These are phyloP conservation scores for Trifolium repens DNA, from an alignment of 306 rosid species.

Conservation along the genomic window DNA sequence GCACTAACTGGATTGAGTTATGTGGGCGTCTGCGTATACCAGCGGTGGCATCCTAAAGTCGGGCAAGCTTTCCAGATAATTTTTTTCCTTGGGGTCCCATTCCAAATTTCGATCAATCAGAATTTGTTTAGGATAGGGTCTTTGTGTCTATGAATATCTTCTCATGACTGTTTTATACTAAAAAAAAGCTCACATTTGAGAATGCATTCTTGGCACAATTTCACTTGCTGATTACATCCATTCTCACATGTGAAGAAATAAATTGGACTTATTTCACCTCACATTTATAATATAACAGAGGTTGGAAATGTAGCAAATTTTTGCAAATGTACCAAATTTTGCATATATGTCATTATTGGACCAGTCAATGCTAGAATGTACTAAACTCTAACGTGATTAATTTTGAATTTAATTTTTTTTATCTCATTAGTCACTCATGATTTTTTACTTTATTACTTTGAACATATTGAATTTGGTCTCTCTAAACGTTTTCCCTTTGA, in stretches of 20 bases:
- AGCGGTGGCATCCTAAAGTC: neutral
- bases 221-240: neutral
- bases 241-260: neutral
- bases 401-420: too few species aligned
- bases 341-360: neutral
- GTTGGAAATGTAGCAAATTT: neutral
- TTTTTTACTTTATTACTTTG: too few species aligned
- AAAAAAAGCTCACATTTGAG: neutral
- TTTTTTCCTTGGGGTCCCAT: neutral
- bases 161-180: neutral
- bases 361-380: neutral
- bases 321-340: neutral
- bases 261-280: neutral
- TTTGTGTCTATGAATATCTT: neutral
- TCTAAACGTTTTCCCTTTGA: too few species aligned
- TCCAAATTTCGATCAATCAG: neutral
- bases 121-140: neutral
- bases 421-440: too few species aligned
- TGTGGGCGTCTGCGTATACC: neutral
- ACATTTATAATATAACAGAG: neutral
- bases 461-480: too few species aligned
- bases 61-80: neutral
- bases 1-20: neutral
- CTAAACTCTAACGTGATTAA: too few species aligned
- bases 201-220: slow-evolving; percentile 4